Percentiles rank a stretch among this genome's conserved stretches.
These are phyloP conservation scores for Fusarium xyrophilum DNA, from an alignment of 2,329 filamentous ascomycete genomes.

Conservation along the genomic window DNA sequence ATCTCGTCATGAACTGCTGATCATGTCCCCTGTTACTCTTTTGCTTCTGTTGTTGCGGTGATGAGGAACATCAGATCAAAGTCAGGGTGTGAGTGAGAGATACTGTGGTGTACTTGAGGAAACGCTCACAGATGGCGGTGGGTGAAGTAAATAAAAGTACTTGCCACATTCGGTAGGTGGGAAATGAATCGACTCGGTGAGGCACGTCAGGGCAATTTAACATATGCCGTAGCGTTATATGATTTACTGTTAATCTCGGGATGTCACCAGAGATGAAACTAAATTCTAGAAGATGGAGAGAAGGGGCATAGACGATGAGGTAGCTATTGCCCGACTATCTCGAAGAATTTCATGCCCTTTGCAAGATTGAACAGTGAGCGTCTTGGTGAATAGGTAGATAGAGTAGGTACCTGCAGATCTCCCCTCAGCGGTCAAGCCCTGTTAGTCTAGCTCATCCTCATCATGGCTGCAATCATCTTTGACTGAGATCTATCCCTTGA, in stretches of 20 bases:
- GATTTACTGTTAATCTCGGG: constrained; percentile 26
- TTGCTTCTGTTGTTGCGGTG: constrained; percentile 32
- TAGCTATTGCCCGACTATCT: background rate
- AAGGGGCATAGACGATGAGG: background rate
- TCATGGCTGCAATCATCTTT: constrained; percentile 5
- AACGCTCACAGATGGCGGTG: background rate
- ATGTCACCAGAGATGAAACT: constrained; percentile 15
- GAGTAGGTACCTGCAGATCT: background rate
- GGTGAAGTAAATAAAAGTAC: constrained; percentile 15
- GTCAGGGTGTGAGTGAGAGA: constrained; percentile 26
- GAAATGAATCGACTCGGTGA: constrained; percentile 28
- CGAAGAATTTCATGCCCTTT: background rate
- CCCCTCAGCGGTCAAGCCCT: constrained; percentile 19
- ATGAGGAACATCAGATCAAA: constrained; percentile 21
- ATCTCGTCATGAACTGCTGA: background rate
- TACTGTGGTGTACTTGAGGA: constrained; percentile 12
- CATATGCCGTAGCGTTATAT: constrained; percentile 27
- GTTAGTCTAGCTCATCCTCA: constrained; percentile 5
- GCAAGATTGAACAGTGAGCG: background rate
- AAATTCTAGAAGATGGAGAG: constrained; percentile 17
- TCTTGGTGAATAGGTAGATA: background rate
- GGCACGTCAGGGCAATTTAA: constrained; percentile 23
- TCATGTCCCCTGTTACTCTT: background rate
- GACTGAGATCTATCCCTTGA: constrained; percentile 33
- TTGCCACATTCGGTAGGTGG: constrained; percentile 31